These are phyloP conservation scores for Leccinum subfulvum DNA, from an alignment of 1,284 basidiomycete genomes.

Conservation along the genomic window DNA sequence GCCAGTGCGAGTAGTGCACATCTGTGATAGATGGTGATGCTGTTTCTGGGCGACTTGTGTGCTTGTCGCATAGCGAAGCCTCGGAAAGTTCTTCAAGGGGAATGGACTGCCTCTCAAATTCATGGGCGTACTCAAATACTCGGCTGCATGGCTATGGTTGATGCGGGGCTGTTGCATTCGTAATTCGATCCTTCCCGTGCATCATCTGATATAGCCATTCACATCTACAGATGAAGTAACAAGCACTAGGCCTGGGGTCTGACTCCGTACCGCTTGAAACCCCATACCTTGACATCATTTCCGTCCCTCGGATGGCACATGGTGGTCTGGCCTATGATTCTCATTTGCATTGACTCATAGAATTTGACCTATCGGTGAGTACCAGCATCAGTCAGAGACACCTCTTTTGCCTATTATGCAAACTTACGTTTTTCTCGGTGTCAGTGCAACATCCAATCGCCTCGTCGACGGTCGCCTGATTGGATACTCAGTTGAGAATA, in stretches of 20 bases:
- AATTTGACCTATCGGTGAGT: background rate
- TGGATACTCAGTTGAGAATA: background rate
- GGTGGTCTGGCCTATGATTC: background rate
- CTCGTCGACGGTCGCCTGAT: conserved; percentile 3
- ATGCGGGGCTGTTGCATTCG: background rate
- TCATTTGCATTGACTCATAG: conserved; percentile 4
- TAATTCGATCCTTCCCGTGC: background rate
- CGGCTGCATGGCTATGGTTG: background rate
- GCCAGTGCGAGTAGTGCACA: background rate
- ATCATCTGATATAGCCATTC: background rate
- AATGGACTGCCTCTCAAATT: background rate
- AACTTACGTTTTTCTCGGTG: conserved; percentile 6
- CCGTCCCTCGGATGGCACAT: background rate
- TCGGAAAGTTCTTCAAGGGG: background rate
- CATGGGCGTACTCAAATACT: conserved; percentile 1
- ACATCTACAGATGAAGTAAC: background rate
- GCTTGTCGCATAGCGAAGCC: background rate
- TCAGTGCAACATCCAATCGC: conserved; percentile 6
- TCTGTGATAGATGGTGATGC: background rate
- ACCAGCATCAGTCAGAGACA: background rate
- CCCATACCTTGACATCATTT: background rate
- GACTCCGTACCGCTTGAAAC: conserved; percentile 3
- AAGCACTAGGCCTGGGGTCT: background rate
- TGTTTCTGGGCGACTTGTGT: background rate
- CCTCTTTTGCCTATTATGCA: background rate